Conservation (phyloP, 2,329 filamentous ascomycete genomes). For the Zasmidium citrigriseum region DNA sequence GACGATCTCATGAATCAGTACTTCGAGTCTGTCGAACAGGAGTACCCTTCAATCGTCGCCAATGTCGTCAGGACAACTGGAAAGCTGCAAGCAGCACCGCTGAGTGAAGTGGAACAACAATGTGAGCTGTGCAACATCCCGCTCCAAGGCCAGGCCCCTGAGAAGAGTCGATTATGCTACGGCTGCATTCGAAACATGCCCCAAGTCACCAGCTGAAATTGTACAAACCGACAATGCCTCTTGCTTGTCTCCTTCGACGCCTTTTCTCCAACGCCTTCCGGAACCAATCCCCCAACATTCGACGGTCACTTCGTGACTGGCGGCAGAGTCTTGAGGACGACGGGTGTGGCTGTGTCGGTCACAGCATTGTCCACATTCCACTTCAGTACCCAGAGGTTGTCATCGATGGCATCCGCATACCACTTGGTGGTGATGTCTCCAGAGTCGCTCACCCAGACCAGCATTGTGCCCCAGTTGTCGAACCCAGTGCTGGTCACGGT, state of each 20-base stretch:
- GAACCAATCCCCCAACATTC: neutral
- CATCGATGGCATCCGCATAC: conserved; percentile 18
- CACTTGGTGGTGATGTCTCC: conserved; percentile 18
- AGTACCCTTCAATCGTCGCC: conserved; percentile 87
- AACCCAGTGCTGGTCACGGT: conserved; percentile 21
- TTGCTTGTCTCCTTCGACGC: neutral
- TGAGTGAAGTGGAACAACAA: conserved; percentile 32
- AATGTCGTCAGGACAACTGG: conserved; percentile 93
- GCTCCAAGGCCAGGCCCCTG: conserved; percentile 43
- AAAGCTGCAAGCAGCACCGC: conserved; percentile 63
- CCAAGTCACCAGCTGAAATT: conserved; percentile 9
- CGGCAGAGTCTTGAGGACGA: conserved; percentile 18
- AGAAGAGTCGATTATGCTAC: conserved; percentile 61
- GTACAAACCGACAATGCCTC: neutral
- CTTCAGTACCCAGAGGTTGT: conserved; percentile 16
- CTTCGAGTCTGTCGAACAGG: conserved; percentile 80
- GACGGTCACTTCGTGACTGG: neutral
- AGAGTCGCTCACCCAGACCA: conserved; percentile 18
- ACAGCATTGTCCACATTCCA: conserved; percentile 23
- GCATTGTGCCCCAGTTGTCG: conserved; percentile 17
- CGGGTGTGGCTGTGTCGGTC: conserved; percentile 13
- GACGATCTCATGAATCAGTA: conserved; percentile 89
- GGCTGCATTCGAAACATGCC: conserved; percentile 57
- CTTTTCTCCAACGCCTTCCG: neutral
- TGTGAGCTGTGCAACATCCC: conserved; percentile 73